Base-by-base conservation (phyloP, 2,329 filamentous ascomycete species). In the Aureobasidium sp. region DNA sequence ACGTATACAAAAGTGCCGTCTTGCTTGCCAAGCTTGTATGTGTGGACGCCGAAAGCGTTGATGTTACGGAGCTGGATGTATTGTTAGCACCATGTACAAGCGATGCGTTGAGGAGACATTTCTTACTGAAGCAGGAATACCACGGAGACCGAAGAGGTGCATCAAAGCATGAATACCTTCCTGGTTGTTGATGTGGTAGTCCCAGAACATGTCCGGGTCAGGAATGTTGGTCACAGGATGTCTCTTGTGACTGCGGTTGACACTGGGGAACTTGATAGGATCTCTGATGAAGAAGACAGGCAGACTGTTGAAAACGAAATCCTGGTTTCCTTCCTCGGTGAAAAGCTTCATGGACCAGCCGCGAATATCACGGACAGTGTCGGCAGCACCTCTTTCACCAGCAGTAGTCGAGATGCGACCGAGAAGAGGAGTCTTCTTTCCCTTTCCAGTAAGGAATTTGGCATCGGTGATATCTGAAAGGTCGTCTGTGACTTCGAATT, bases 401-500 rank as follows among this genome's bases (percentile, higher is more conserved):
- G 72, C 78, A 16, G 79, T 77, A 0, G 79, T 81, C 0, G 77
- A 79, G 41, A 82, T 70, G 25, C 79, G 74, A 5, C 76, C 72
- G 14, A 83, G 72, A 2, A 79, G 73, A 3, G 75, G 72, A 0
- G 77, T 81, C 69, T 82, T 83, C 67, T 82, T 84, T 7, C 82
- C 83, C 25, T 82, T 69, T 2, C 71, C 71, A 51, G 71, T 79
- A 11, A 86, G 73, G 65, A 86, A 82, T 47, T 78, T 76, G 30
- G 83, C 81, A 1, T 76, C 74, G 7, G 81, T 85, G 58, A 85
- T 68, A 65, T 85, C 78, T 2, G 80, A 78, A 60, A 84, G 76
- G 66, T 86, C 83, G 42, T 81, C 71, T 0, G 82, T 85, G n/a
- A 81, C 79, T 69, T 86, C 82, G 64, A 86, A 87, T 7, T 62